These are phyloP conservation scores for Puccinia polysora DNA, from an alignment of 1,284 basidiomycete genomes.

Conservation along the genomic window DNA sequence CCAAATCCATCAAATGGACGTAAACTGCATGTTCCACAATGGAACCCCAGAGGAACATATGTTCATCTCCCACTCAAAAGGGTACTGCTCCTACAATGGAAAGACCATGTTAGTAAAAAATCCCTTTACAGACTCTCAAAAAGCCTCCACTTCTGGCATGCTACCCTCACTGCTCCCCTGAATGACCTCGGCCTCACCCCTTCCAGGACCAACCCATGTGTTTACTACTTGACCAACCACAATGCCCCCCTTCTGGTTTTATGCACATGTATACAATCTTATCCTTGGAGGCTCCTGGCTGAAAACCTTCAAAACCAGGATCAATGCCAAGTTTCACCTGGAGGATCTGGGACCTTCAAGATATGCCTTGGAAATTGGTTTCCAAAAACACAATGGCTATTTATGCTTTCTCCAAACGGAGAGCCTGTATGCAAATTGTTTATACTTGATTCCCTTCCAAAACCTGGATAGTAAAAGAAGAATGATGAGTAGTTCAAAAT, in stretches of 20 bases:
- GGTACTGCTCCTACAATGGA: neutral
- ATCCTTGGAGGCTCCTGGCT: neutral
- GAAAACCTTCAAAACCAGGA: neutral
- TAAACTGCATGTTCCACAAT: neutral
- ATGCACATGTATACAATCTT: slow-evolving; percentile 1
- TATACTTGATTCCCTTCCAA: too few relatives aligned
- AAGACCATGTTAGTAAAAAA: neutral
- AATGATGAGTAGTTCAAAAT: too few relatives aligned
- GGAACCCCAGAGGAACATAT: neutral
- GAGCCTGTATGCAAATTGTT: too few relatives aligned
- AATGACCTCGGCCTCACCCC: neutral
- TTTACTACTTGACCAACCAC: neutral
- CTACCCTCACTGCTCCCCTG: neutral
- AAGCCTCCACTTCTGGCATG: slow-evolving; percentile 11
- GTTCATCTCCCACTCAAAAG: neutral
- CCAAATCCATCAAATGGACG: slow-evolving; percentile 22
- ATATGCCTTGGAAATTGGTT: neutral
- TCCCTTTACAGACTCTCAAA: neutral
- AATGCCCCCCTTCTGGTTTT: neutral
- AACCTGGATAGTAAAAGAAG: too few relatives aligned
- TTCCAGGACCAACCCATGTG: neutral
- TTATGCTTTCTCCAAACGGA: neutral
- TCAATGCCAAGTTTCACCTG: neutral
- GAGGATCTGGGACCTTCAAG: neutral
- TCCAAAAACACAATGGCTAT: neutral